phyloP scores from a whole-genome alignment of 225 moss, liverwort and hornwort species.

The Sphagnum tenellum region DNA sequence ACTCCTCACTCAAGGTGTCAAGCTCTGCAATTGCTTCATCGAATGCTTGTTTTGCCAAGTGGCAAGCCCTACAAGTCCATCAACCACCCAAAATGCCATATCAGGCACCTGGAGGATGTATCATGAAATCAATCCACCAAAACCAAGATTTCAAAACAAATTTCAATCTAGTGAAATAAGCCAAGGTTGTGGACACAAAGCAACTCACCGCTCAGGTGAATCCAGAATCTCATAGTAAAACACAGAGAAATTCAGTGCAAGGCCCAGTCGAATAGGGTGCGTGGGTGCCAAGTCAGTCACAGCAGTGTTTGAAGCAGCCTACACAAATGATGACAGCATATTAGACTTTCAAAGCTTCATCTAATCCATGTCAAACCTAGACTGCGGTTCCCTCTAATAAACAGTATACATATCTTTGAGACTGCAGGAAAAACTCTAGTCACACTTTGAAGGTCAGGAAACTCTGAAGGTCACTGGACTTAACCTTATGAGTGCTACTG shows the following conservation, averaged over 20 bases:
- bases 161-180: neutral
- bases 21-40: constrained; percentile 59
- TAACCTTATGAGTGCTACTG: no score
- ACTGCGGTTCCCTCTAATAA: no score
- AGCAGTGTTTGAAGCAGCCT: constrained; percentile 40
- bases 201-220: constrained; percentile 33
- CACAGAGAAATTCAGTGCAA: constrained; percentile 47
- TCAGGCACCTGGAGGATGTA: neutral
- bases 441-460: no score
- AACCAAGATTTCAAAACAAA: neutral
- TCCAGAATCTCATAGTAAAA: constrained; percentile 53
- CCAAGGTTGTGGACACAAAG: no score
- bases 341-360: no score
- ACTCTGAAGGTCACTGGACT: no score
- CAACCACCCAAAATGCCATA: neutral
- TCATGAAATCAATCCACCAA: neutral
- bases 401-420: no score
- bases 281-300: constrained; percentile 40
- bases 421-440: no score
- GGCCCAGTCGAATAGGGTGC: constrained; percentile 38
- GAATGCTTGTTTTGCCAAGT: constrained; percentile 54
- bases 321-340: neutral
- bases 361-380: no score
- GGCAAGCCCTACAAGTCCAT: constrained; percentile 30
- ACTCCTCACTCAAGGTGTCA: constrained; percentile 50